Base-by-base conservation (phyloP, 2,329 filamentous ascomycete species). In the Hymenoscyphus salicellus region DNA sequence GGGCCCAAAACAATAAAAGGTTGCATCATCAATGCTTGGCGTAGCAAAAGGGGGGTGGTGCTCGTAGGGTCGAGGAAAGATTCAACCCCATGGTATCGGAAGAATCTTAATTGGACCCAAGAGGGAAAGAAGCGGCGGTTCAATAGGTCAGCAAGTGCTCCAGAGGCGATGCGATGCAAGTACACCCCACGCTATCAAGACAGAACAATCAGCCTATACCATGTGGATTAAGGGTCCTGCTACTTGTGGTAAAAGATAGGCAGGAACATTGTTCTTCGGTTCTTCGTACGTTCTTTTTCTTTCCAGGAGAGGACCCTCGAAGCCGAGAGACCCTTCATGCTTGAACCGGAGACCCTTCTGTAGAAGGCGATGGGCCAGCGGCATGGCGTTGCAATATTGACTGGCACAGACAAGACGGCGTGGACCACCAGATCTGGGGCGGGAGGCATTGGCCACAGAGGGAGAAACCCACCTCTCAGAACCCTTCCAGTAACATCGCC, bases 241-340 rank as follows among this genome's bases (percentile, higher is more conserved):
- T 33, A 28, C 20, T 41, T 41, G 36, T 43, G 28, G 57, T 43
- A 59, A 59, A 59, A 43, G 57, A 59, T 59, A 41, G 56, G 14
- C 56, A 58, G 30, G 56, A 58, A 56, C 55, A 33, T 41, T 38
- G 32, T 58, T 58, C 56, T 58, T 58, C 55, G 20, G 3, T 17
- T 32, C 26, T 58, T 43, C 33, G 33, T 56, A 6, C 23, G 11
- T 58, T 58, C 55, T 58, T 14, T 56, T 58, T 58, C 55, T 58
- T 14, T 56, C 28, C 16, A 56, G 55, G 55, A 56, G 5, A 56
- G 55, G 55, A 56, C 55, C 55, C 52, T 30, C 16, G n/a, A 26
- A 11, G 36, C 20, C 43, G 17, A 23, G 20, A 46, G 43, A 52
- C 20, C 20, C 46, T 52, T 52, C 46, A 23, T 52, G 46, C 46